Conservation (phyloP, 306 rosid genomes). For the Mimosa pudica region DNA sequence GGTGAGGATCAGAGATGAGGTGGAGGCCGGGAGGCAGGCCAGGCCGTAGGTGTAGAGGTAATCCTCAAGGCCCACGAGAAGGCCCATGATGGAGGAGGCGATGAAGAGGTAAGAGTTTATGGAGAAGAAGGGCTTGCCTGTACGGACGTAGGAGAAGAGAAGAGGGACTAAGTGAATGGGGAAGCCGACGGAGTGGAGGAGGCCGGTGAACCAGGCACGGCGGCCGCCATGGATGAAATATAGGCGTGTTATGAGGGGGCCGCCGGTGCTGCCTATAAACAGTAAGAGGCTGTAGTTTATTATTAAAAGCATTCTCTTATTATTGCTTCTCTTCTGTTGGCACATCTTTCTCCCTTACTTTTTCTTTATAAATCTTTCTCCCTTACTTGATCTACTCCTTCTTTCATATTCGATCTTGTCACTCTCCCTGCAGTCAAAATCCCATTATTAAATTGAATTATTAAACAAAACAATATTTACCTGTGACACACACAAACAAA, state of each 20-base stretch:
- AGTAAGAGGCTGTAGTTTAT: slow-evolving; percentile 47
- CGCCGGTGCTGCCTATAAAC: slow-evolving; percentile 59
- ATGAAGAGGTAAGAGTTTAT: slow-evolving; percentile 49
- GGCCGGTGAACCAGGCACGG: slow-evolving; percentile 63
- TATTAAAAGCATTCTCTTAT: slow-evolving; percentile 30
- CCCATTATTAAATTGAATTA: too few relatives aligned
- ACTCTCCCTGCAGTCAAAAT: too few relatives aligned
- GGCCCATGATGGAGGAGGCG: slow-evolving; percentile 56
- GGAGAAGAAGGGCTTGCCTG: slow-evolving; percentile 41
- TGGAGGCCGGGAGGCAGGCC: slow-evolving; percentile 65
- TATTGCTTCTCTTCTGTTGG: too few relatives aligned
- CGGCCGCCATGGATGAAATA: slow-evolving; percentile 85
- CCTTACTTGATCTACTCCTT: too few relatives aligned
- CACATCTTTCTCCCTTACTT: too few relatives aligned
- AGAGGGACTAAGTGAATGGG: slow-evolving; percentile 67
- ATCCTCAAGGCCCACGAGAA: slow-evolving; percentile 73
- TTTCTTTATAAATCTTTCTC: too few relatives aligned
- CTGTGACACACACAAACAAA: too few relatives aligned
- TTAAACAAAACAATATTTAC: too few relatives aligned
- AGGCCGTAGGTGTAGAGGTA: slow-evolving; percentile 76
- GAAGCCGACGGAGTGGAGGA: slow-evolving; percentile 24
- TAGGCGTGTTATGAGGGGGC: slow-evolving; percentile 70
- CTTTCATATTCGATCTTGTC: too few relatives aligned
- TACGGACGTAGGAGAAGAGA: slow-evolving; percentile 36
- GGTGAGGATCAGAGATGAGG: slow-evolving; percentile 62